A percentile compares a stretch with the other conserved stretches of the same genome.
Evolutionary conservation across 2,329 filamentous ascomycete species (phyloP).

Genomic region (Fusarium sp.): DNA sequence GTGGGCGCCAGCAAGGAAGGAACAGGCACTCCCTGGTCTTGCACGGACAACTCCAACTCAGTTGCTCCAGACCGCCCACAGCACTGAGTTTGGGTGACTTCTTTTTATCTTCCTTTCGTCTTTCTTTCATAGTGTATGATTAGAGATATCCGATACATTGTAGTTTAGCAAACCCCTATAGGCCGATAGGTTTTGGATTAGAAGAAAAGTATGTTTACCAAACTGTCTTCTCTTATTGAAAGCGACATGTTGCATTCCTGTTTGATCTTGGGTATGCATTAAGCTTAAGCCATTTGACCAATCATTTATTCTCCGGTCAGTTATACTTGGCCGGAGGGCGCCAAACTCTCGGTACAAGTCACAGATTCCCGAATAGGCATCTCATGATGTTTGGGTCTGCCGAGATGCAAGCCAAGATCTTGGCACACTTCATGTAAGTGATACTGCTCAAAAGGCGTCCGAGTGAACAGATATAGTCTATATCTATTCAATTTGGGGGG

Average conservation of each 20-base stretch:
- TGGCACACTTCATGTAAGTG: background rate
- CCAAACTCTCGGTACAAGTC: background rate
- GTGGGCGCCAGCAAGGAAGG: background rate
- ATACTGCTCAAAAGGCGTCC: background rate
- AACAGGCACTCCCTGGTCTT: conserved; percentile 12
- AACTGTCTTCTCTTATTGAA: background rate
- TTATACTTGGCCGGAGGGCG: background rate
- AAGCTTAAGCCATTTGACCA: conserved; percentile 1
- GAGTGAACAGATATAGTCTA: background rate
- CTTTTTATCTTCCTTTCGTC: background rate
- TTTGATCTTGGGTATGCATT: background rate
- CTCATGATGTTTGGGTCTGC: background rate
- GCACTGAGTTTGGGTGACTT: background rate
- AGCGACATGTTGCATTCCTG: background rate
- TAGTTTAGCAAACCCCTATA: background rate
- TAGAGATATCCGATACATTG: conserved; percentile 7
- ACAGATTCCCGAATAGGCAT: conserved; percentile 2
- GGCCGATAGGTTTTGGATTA: background rate
- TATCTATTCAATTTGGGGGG: background rate
- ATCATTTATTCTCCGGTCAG: conserved; percentile 1
- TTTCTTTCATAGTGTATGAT: background rate
- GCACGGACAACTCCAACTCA: conserved; percentile 23
- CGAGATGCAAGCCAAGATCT: conserved; percentile 12
- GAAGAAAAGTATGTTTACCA: background rate
- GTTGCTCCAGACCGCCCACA: background rate